Percentiles rank a stretch among this genome's conserved stretches.
Conservation (phyloP, 306 rosid species). For the Bauhinia variegata region DNA sequence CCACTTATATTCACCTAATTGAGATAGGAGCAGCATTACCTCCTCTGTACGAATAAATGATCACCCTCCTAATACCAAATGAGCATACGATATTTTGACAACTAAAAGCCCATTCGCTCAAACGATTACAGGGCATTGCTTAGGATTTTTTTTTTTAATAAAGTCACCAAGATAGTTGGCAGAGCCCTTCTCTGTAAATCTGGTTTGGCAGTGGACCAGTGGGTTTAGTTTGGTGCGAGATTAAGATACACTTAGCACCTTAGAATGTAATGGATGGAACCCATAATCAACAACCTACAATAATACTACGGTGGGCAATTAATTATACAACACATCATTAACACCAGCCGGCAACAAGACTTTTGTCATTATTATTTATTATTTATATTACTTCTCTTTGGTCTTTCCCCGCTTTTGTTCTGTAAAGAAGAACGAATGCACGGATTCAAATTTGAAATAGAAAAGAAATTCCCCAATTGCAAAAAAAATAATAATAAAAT, state of each 20-base stretch:
- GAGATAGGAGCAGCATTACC: too few species aligned
- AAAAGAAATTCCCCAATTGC: background rate
- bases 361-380: slow-evolving; percentile 5
- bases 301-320: slow-evolving; percentile 21
- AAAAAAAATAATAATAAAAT: background rate
- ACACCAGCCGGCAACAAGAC: slow-evolving; percentile 45
- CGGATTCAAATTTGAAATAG: slow-evolving; percentile 8
- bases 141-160: slow-evolving; percentile 1
- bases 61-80: too few species aligned
- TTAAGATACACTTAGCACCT: too few species aligned
- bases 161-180: slow-evolving; percentile 10
- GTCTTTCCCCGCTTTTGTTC: too few species aligned
- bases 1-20: too few species aligned
- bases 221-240: slow-evolving; percentile 36
- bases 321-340: too few species aligned
- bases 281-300: slow-evolving; percentile 40
- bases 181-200: slow-evolving; percentile 28
- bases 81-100: too few species aligned
- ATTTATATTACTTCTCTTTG: too few species aligned
- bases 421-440: background rate
- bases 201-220: slow-evolving; percentile 49
- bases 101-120: too few species aligned
- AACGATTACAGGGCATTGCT: slow-evolving; percentile 8
- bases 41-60: too few species aligned
- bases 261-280: too few species aligned